These are phyloP conservation scores for Eimeria maxima DNA, from an alignment of 169 alveolate genomes.

Conservation along the genomic window DNA sequence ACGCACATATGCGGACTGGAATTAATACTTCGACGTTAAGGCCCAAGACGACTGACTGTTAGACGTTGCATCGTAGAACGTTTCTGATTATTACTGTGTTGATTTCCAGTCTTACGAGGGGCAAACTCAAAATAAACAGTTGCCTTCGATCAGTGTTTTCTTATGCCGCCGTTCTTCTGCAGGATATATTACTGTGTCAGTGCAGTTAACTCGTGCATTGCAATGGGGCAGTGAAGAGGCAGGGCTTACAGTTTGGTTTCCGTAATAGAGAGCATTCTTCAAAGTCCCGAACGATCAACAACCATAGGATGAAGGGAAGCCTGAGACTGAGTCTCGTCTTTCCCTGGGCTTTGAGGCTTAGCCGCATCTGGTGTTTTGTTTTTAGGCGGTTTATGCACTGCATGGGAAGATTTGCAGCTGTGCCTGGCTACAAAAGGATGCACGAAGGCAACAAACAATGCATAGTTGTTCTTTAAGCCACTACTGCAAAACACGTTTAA, in stretches of 20 bases:
- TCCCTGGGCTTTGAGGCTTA: background rate
- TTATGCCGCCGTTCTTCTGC: background rate
- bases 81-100: background rate
- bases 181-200: background rate
- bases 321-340: background rate
- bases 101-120: background rate
- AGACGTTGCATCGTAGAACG: background rate
- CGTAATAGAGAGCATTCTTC: background rate
- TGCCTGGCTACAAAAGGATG: background rate
- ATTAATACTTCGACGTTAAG: background rate
- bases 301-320: background rate
- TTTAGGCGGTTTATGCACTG: background rate
- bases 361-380: background rate
- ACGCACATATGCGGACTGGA: too few species aligned
- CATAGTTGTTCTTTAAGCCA: background rate
- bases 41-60: background rate
- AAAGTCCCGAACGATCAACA: background rate
- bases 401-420: background rate
- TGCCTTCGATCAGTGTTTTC: background rate
- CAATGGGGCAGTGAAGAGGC: background rate
- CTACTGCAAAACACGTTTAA: background rate
- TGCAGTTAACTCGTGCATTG: background rate
- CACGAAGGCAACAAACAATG: background rate
- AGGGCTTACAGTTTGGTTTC: background rate
- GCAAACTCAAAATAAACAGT: background rate